Percentiles rank a stretch among this genome's conserved stretches.
phyloP scores from a whole-genome alignment of 2,329 filamentous ascomycete genomes.

The Fusarium verrucosum region DNA sequence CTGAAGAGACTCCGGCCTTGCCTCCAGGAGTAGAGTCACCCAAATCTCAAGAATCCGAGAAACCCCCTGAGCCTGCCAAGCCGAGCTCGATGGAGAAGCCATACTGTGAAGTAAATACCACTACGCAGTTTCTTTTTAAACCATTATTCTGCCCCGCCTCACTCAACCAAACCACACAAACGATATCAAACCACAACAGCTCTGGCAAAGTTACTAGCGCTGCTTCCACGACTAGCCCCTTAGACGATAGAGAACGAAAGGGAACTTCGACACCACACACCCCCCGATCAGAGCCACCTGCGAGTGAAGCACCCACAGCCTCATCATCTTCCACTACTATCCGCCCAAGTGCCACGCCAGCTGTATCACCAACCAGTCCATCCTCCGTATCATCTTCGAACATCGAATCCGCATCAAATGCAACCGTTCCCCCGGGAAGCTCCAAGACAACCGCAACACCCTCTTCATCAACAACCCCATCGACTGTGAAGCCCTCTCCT shows the following conservation, averaged over 20 bases:
- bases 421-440: slow-evolving; percentile 17
- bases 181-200: neutral
- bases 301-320: slow-evolving; percentile 21
- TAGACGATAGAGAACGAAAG: slow-evolving; percentile 19
- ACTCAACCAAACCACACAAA: slow-evolving; percentile 2
- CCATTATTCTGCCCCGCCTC: slow-evolving; percentile 23
- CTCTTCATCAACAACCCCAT: slow-evolving; percentile 4
- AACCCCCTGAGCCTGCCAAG: neutral
- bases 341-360: slow-evolving; percentile 25
- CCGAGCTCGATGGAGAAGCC: neutral
- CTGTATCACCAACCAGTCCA: slow-evolving; percentile 29
- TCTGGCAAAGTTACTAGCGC: slow-evolving; percentile 3
- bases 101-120: slow-evolving; percentile 9
- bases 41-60: slow-evolving; percentile 1
- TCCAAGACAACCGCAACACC: slow-evolving; percentile 21
- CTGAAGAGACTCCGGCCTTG: slow-evolving; percentile 14
- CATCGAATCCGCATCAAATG: slow-evolving; percentile 8
- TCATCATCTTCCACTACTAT: slow-evolving; percentile 15
- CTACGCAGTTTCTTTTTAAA: slow-evolving; percentile 12
- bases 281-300: slow-evolving; percentile 14
- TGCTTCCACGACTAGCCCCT: neutral
- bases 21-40: slow-evolving; percentile 7
- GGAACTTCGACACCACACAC: slow-evolving; percentile 17
- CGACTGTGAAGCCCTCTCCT: slow-evolving; percentile 24
- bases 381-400: slow-evolving; percentile 31